A percentile compares a stretch with the other conserved stretches of the same genome.
Conservation (phyloP, 768 basidiomycete species). For the Trametes punicea region DNA sequence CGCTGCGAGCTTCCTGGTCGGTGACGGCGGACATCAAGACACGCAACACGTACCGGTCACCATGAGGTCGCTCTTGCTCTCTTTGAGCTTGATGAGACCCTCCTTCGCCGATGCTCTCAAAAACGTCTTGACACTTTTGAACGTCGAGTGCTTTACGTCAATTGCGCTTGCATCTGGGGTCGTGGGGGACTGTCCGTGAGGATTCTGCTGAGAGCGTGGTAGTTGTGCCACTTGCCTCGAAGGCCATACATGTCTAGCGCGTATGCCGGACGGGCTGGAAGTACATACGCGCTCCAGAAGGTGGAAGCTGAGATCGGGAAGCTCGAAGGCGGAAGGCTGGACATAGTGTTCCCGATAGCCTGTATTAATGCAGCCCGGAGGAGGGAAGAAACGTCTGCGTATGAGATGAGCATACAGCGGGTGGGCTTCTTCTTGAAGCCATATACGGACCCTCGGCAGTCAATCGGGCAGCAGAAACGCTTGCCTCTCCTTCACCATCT, state of each 20-base stretch:
- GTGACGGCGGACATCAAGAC: not conserved
- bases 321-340: slow-evolving; percentile 43
- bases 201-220: slow-evolving; percentile 4
- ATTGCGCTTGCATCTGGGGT: slow-evolving; percentile 39
- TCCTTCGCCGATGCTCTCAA: slow-evolving; percentile 76
- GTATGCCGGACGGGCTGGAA: slow-evolving; percentile 78
- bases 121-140: slow-evolving; percentile 81
- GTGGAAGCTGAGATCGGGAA: slow-evolving; percentile 77
- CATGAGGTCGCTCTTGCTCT: slow-evolving; percentile 48
- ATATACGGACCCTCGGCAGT: slow-evolving; percentile 28
- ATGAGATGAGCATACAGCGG: not conserved
- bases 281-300: slow-evolving; percentile 72
- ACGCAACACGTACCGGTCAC: slow-evolving; percentile 36
- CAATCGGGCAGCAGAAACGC: slow-evolving; percentile 8
- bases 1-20: slow-evolving; percentile 26
- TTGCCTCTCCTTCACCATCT: slow-evolving; percentile 16
- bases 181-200: no score
- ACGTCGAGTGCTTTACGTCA: slow-evolving; percentile 73
- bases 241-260: slow-evolving; percentile 30
- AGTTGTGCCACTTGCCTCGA: slow-evolving; percentile 28
- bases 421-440: not conserved
- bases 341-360: slow-evolving; percentile 51
- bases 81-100: slow-evolving; percentile 68
- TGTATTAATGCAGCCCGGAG: slow-evolving; percentile 65
- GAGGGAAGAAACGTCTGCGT: slow-evolving; percentile 51